phyloP scores from a whole-genome alignment of 2,329 filamentous ascomycete genomes.

The Pseudocercospora musae region DNA sequence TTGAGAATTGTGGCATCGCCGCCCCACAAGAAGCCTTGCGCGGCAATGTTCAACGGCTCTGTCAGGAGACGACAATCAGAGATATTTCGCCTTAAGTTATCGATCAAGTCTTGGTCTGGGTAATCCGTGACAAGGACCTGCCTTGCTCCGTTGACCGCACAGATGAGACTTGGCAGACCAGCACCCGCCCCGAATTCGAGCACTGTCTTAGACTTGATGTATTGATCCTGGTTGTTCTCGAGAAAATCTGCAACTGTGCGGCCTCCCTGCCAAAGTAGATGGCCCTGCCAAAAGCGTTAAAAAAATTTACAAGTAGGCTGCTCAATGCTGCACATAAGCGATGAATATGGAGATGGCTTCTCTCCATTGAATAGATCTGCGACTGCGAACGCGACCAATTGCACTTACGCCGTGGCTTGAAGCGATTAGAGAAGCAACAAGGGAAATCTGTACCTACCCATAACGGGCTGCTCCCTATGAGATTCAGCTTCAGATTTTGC shows the following conservation, averaged over 20 bases:
- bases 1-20: conserved; percentile 58
- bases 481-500: conserved; percentile 63
- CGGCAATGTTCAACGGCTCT: conserved; percentile 37
- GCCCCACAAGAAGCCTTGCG: conserved; percentile 79
- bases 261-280: conserved; percentile 87
- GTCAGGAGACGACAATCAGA: conserved; percentile 48
- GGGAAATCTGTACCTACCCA: conserved; percentile 55
- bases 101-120: conserved; percentile 77
- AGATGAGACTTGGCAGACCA: conserved; percentile 71
- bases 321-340: neutral
- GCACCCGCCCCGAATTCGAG: conserved; percentile 88
- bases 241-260: conserved; percentile 75
- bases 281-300: conserved; percentile 50
- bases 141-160: conserved; percentile 66
- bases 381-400: neutral
- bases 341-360: neutral
- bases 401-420: neutral
- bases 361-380: neutral
- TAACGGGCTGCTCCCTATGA: conserved; percentile 82
- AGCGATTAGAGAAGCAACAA: conserved; percentile 1
- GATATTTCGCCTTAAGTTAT: conserved; percentile 76
- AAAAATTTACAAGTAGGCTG: neutral
- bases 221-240: conserved; percentile 59
- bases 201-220: conserved; percentile 67
- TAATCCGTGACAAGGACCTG: conserved; percentile 79